Percentiles rank a stretch among this genome's conserved stretches.
phyloP scores from a whole-genome alignment of 2,329 filamentous ascomycete genomes.

The Davidsoniella virescens region DNA sequence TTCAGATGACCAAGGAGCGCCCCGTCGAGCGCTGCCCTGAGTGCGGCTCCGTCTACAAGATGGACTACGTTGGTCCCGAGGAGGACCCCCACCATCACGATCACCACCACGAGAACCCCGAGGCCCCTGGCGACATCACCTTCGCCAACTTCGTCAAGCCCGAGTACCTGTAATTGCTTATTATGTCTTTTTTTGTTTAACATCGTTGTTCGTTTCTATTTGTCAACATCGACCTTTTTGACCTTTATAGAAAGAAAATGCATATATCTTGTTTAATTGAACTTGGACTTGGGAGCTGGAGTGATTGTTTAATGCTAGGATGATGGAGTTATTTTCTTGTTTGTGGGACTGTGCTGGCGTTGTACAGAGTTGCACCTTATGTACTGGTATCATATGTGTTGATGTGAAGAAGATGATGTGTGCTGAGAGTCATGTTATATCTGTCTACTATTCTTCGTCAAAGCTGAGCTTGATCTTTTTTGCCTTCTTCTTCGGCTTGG shows the following conservation, averaged over 20 bases:
- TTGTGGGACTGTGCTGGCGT: neutral
- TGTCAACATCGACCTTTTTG: constrained; percentile 7
- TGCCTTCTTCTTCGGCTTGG: constrained; percentile 31
- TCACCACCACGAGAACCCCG: constrained; percentile 49
- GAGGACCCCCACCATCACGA: constrained; percentile 48
- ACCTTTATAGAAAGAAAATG: constrained; percentile 2
- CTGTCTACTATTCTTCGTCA: constrained; percentile 35
- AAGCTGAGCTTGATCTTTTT: constrained; percentile 56
- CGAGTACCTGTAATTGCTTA: constrained; percentile 59
- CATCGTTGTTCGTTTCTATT: neutral
- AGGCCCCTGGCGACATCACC: constrained; percentile 59
- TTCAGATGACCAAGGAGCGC: constrained; percentile 68
- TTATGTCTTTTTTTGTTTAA: no score
- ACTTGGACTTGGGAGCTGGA: neutral
- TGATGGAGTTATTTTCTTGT: neutral
- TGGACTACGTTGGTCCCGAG: constrained; percentile 81
- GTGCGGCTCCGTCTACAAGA: constrained; percentile 93
- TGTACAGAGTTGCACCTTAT: neutral
- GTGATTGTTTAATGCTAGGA: no score
- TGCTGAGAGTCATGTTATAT: neutral
- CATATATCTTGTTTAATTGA: constrained; percentile 1
- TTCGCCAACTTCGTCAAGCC: constrained; percentile 93
- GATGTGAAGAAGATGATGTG: neutral
- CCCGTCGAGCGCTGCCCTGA: constrained; percentile 91
- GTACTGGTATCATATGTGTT: no score